Evolutionary conservation across 495 filamentous ascomycete species (phyloP).

Genomic region (Stereocaulon alpinum): DNA sequence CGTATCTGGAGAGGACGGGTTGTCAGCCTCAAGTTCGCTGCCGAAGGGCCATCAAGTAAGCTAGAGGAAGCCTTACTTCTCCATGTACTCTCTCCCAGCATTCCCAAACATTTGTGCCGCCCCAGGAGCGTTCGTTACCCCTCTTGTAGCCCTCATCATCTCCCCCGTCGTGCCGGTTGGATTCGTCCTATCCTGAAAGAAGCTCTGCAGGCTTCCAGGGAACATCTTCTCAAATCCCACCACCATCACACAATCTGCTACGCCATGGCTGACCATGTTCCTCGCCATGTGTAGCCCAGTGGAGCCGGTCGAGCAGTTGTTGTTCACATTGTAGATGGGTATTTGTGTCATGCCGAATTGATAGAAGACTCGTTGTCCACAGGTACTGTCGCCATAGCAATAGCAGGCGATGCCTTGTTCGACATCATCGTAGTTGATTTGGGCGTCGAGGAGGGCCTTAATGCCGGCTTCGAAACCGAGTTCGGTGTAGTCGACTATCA

Average conservation of each 20-base stretch:
- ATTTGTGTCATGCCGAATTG: constrained; percentile 97
- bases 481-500: constrained; percentile 61
- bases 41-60: background rate
- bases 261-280: constrained; percentile 67
- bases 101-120: constrained; percentile 96
- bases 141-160: constrained; percentile 77
- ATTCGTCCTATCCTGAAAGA: constrained; percentile 70
- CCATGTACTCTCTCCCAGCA: constrained; percentile 88
- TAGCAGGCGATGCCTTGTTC: constrained; percentile 96
- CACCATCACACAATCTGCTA: constrained; percentile 76
- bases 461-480: constrained; percentile 91
- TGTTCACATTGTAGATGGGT: constrained; percentile 95
- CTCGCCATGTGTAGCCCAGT: constrained; percentile 81
- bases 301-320: constrained; percentile 91
- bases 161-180: constrained; percentile 58
- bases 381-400: constrained; percentile 91
- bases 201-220: constrained; percentile 67
- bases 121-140: constrained; percentile 66
- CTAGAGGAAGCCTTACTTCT: constrained; percentile 50
- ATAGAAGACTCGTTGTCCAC: constrained; percentile 95
- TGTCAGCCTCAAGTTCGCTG: no score
- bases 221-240: constrained; percentile 98
- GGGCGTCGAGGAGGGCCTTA: constrained; percentile 90
- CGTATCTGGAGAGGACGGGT: constrained; percentile 46
- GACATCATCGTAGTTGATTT: constrained; percentile 94